Conservation (phyloP, 2,329 filamentous ascomycete species). For the Bisporella sp. region DNA sequence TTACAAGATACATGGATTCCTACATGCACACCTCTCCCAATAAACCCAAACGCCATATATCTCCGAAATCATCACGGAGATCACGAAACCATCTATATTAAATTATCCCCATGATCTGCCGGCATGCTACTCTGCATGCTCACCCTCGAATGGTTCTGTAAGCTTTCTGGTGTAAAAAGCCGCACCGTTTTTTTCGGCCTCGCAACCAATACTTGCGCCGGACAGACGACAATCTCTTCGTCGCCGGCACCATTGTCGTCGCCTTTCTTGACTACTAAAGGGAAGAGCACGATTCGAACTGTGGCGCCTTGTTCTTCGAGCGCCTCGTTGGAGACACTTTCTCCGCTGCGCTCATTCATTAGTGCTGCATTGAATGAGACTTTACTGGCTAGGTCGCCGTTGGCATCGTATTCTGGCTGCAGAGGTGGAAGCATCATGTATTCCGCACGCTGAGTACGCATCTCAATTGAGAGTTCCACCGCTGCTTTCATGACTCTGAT, state of each 20-base stretch:
- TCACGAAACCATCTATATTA: constrained; percentile 17
- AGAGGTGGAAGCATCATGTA: constrained; percentile 98
- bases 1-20: no score
- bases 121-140: constrained; percentile 28
- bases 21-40: no score
- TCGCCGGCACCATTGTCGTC: constrained; percentile 82
- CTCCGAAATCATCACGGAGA: neutral
- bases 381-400: constrained; percentile 81
- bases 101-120: constrained; percentile 15
- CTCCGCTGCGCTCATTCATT: constrained; percentile 87
- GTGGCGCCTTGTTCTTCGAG: constrained; percentile 69
- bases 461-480: constrained; percentile 87
- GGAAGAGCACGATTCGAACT: constrained; percentile 90
- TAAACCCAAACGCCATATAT: no score
- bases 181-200: constrained; percentile 25
- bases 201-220: constrained; percentile 85
- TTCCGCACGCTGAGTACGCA: constrained; percentile 93
- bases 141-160: constrained; percentile 17
- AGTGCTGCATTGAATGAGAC: constrained; percentile 87
- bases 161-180: constrained; percentile 17
- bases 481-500: constrained; percentile 83
- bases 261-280: constrained; percentile 91
- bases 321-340: constrained; percentile 63
- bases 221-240: constrained; percentile 91
- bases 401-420: constrained; percentile 89